Evolutionary conservation across 352 stramenopile genomes (phyloP), one percentile per base, ranked within the genome.

Genomic region (Globisporangium spiculum): DNA sequence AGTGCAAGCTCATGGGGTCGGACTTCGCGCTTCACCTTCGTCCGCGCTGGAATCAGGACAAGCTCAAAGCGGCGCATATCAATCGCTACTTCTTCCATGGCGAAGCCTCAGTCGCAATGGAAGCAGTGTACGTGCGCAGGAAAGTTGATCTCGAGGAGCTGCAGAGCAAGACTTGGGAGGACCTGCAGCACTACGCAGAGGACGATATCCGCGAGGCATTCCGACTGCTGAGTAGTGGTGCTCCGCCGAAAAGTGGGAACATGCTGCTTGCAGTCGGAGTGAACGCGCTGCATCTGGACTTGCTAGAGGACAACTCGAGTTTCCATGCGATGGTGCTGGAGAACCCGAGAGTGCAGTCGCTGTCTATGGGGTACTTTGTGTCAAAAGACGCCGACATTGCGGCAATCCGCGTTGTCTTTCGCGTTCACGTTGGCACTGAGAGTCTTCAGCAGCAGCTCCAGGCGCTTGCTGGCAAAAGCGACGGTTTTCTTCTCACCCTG

Each of bases 321-420:
- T 56, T 71, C 36, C 22, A 66, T 26, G 26, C 66, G 24, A 63
- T 63, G 36, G 44, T 67, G 36, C 12, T 61, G 6, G 60, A 58
- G 18, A 59, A 60, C 7, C 34, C 66, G 1, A 36, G 50, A 6
- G 22, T 53, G n/a, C 59, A 64, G 22, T 66, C 66, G 36, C 53
- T 71, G n/a, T 71, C 66, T 0, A 54, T 71, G 6, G 66, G 66
- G 7, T 67, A 71, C 44, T 71, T 46, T 36, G 44, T 67, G 27
- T 71, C 66, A 6, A 55, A 56, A 16, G 53, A 71, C 14, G 12
- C 53, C 4, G 66, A 71, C 41, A 67, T 71, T 10, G 52, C 59
- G 22, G 60, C 66, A 3, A 54, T 71, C 5, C 66, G 60, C 5
- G 30, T 71, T 22, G 12, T 58, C 34, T 67, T 71, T 22, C 59